Percentiles rank a stretch among this genome's conserved stretches.
These are phyloP conservation scores for Amylostereum areolatum DNA, from an alignment of 1,284 basidiomycete genomes.

Conservation along the genomic window DNA sequence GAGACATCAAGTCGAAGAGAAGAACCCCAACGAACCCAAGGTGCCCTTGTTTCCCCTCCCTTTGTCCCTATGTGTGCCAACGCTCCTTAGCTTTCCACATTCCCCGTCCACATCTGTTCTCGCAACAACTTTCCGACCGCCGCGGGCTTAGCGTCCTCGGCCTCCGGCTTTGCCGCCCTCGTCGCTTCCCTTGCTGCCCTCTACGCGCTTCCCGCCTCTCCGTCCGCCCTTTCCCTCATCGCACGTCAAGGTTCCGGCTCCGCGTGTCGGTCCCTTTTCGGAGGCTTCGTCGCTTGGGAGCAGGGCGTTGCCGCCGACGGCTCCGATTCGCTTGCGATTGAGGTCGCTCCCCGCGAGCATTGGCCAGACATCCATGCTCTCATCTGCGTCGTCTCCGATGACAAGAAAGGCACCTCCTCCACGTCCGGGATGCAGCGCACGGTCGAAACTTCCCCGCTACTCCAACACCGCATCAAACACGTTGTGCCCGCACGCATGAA, in stretches of 20 bases:
- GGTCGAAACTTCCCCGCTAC: constrained; percentile 85
- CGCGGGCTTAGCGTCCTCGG: constrained; percentile 95
- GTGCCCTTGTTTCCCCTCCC: constrained; percentile 31
- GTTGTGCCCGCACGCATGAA: constrained; percentile 90
- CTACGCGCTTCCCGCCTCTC: constrained; percentile 69
- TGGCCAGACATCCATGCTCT: constrained; percentile 97
- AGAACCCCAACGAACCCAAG: constrained; percentile 57
- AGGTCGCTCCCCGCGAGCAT: constrained; percentile 82
- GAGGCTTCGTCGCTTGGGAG: constrained; percentile 97
- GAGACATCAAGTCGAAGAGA: constrained; percentile 70
- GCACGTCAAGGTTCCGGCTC: constrained; percentile 97
- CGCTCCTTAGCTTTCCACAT: constrained; percentile 59
- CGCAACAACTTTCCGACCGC: constrained; percentile 99
- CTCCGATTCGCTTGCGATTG: constrained; percentile 81
- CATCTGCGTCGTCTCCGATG: constrained; percentile 95
- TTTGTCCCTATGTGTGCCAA: constrained; percentile 4
- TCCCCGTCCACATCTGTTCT: constrained; percentile 82
- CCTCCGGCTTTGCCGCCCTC: constrained; percentile 95
- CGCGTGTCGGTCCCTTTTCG: constrained; percentile 95
- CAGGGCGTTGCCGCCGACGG: constrained; percentile 69
- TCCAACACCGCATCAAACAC: constrained; percentile 84
- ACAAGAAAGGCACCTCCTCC: constrained; percentile 94
- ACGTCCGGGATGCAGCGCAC: constrained; percentile 98
- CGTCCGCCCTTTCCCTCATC: constrained; percentile 81
- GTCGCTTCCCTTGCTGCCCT: constrained; percentile 86